Conservation (phyloP, 768 basidiomycete genomes). For the Lactifluus pinguis region DNA sequence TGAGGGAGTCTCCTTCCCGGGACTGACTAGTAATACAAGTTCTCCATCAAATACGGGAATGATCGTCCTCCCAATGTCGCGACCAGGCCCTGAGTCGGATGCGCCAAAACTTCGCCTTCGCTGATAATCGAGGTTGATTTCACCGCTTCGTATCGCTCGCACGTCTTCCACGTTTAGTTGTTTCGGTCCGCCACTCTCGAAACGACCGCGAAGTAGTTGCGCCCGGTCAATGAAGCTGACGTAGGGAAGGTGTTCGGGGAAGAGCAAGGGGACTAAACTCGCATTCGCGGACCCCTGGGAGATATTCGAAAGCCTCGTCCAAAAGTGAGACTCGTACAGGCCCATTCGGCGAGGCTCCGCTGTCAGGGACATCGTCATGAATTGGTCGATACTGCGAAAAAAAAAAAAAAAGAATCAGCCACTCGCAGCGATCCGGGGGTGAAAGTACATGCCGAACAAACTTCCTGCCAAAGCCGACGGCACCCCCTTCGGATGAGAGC, state of each 20-base stretch:
- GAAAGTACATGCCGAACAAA: slow-evolving; percentile 49
- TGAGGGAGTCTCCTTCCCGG: slow-evolving; percentile 35
- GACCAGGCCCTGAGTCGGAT: slow-evolving; percentile 21
- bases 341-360: slow-evolving; percentile 69
- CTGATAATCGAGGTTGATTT: slow-evolving; percentile 33
- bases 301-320: slow-evolving; percentile 36
- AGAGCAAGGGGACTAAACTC: slow-evolving; percentile 56
- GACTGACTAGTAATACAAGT: slow-evolving; percentile 59
- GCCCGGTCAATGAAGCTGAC: slow-evolving; percentile 60
- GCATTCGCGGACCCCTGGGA: slow-evolving; percentile 22
- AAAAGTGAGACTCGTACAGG: slow-evolving; percentile 70
- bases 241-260: slow-evolving; percentile 65
- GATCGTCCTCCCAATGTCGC: slow-evolving; percentile 52
- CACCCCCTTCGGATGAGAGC: slow-evolving; percentile 30
- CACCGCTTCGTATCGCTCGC: slow-evolving; percentile 46
- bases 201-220: slow-evolving; percentile 53
- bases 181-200: slow-evolving; percentile 47
- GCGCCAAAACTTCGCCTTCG: slow-evolving; percentile 27
- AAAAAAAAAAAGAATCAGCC: background rate
- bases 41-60: slow-evolving; percentile 73
- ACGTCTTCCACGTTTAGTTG: slow-evolving; percentile 44
- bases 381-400: slow-evolving; percentile 53
- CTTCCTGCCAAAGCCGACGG: slow-evolving; percentile 39
- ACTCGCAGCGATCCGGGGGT: background rate
- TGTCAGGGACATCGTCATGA: slow-evolving; percentile 67